These are phyloP conservation scores for Ganoderma lucidum DNA, from an alignment of 1,284 basidiomycete species.

Conservation along the genomic window DNA sequence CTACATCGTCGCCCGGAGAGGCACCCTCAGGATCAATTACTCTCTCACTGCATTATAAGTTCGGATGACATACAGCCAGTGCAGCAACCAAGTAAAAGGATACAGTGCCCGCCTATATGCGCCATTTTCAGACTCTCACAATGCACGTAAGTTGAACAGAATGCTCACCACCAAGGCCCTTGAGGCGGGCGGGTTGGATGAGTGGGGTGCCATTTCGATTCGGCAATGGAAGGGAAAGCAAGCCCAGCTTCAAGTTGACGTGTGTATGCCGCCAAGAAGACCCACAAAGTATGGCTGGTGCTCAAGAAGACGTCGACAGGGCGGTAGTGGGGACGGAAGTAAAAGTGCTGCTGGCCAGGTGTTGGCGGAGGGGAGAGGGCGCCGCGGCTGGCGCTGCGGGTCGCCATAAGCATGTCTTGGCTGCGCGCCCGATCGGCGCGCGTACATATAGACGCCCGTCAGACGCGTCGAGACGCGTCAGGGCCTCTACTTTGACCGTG, in stretches of 20 bases:
- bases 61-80: conserved; percentile 67
- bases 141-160: background rate
- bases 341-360: background rate
- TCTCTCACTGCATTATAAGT: conserved; percentile 3
- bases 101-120: conserved; percentile 66
- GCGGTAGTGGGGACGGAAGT: background rate
- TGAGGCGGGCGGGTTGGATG: conserved; percentile 32
- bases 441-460: background rate
- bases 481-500: conserved; percentile 5
- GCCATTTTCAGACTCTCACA: conserved; percentile 1
- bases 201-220: conserved; percentile 10
- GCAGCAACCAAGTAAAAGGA: conserved; percentile 85
- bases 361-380: conserved; percentile 15
- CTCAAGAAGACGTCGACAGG: background rate
- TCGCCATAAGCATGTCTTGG: conserved; percentile 17
- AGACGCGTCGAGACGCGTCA: conserved; percentile 20
- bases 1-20: conserved; percentile 44
- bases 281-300: background rate
- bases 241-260: background rate
- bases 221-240: background rate
- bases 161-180: conserved; percentile 35
- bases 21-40: conserved; percentile 30
- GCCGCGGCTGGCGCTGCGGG: background rate
- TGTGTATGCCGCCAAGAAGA: background rate
- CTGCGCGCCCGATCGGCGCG: conserved; percentile 24